phyloP scores from a whole-genome alignment of 2,329 filamentous ascomycete genomes.

The Fonsecaea multimorphosa region DNA sequence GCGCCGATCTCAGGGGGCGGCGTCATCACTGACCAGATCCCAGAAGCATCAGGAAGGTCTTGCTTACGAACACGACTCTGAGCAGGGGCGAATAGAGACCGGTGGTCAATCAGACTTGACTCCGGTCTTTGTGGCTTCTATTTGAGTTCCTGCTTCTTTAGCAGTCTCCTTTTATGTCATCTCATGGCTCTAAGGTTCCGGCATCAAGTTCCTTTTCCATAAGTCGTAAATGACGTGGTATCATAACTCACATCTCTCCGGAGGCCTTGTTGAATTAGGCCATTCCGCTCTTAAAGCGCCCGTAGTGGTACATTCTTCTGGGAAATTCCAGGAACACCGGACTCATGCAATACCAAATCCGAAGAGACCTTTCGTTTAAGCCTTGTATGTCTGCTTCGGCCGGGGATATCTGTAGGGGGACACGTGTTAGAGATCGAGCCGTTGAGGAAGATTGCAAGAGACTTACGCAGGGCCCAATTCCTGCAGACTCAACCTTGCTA shows the following conservation, averaged over 20 bases:
- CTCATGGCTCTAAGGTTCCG: slow-evolving; percentile 17
- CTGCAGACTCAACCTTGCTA: slow-evolving; percentile 90
- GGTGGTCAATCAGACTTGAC: slow-evolving; percentile 8
- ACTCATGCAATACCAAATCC: not conserved
- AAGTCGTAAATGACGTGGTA: slow-evolving; percentile 39
- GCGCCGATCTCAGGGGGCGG: not conserved
- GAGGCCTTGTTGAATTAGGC: slow-evolving; percentile 40
- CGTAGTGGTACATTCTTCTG: slow-evolving; percentile 26
- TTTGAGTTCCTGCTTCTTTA: not conserved
- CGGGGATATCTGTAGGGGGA: slow-evolving; percentile 69
- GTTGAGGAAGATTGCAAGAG: slow-evolving; percentile 27
- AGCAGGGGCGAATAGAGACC: not conserved
- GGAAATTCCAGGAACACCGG: not conserved
- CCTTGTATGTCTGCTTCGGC: slow-evolving; percentile 77
- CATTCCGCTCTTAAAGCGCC: slow-evolving; percentile 24
- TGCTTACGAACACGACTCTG: not conserved
- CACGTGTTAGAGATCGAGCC: not conserved
- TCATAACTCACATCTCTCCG: slow-evolving; percentile 24
- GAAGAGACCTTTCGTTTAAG: slow-evolving; percentile 43
- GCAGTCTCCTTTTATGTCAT: not conserved
- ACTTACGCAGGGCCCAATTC: slow-evolving; percentile 93
- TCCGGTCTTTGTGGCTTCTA: slow-evolving; percentile 12
- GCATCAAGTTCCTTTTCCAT: slow-evolving; percentile 27
- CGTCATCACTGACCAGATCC: not conserved
- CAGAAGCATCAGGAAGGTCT: not conserved